Evolutionary conservation across 805 yeast species (phyloP).

Genomic region (Kodamaea restingae): DNA sequence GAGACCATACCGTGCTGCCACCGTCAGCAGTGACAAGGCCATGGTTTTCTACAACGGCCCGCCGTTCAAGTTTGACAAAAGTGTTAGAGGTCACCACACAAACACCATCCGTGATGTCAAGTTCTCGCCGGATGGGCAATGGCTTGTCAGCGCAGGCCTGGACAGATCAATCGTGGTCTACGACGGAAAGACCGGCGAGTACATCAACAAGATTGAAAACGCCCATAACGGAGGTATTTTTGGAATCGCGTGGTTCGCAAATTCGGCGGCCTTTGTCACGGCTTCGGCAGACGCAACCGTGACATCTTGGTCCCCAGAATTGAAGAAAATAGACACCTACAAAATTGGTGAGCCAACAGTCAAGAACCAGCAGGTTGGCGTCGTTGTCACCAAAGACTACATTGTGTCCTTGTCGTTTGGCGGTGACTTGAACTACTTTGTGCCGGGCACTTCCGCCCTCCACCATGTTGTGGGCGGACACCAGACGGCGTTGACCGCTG

Average conservation of each 20-base stretch:
- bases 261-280: constrained; percentile 59
- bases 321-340: constrained; percentile 43
- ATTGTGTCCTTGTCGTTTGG: constrained; percentile 64
- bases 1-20: constrained; percentile 90
- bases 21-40: constrained; percentile 86
- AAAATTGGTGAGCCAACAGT: constrained; percentile 28
- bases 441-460: constrained; percentile 33
- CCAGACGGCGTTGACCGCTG: constrained; percentile 73
- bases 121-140: constrained; percentile 77
- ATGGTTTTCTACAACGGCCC: constrained; percentile 87
- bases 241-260: constrained; percentile 65
- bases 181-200: constrained; percentile 86
- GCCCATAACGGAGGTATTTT: constrained; percentile 81
- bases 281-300: constrained; percentile 79
- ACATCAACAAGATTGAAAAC: constrained; percentile 44
- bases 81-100: constrained; percentile 69
- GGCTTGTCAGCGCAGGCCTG: constrained; percentile 75
- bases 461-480: constrained; percentile 61
- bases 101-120: constrained; percentile 78
- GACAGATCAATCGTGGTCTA: constrained; percentile 75
- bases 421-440: constrained; percentile 68
- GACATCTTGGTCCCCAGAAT: constrained; percentile 48
- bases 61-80: constrained; percentile 80
- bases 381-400: constrained; percentile 56
- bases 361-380: constrained; percentile 75